Base-by-base conservation (phyloP, 2,329 filamentous ascomycete species). In the Aspergillus pseudonomiae region DNA sequence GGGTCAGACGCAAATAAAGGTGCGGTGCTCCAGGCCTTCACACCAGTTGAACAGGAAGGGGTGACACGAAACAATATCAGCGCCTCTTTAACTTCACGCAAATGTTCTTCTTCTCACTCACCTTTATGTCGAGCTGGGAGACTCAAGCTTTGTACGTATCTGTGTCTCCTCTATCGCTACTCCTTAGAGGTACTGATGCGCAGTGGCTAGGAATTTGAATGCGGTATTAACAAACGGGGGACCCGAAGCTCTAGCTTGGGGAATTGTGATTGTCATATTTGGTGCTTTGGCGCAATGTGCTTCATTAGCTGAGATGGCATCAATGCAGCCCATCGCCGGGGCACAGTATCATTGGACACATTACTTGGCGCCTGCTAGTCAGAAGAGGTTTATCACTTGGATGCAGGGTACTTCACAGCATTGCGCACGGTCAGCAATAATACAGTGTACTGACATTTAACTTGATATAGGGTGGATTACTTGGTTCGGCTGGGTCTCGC, bases 291-390 rank as follows among this genome's bases (percentile, higher is more conserved):
- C 61, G 59, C 59, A 69, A 46, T 64, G 66, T 2, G 54, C 68
- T 19, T 79, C 78, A 1, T 69, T 81, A 43, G 79, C 75, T 7
- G 79, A 81, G 63, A 69, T 81, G 70, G 75, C 75, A 1, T 79
- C 79, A 0, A 79, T 80, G 65, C 73, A 74, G 19, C 78, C 78
- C 4, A 73, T 80, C 41, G 79, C 79, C 0, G 79, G 78, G 12
- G 79, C 78, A 4, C 79, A 80, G 63, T 81, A 81, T 63, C 77
- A 80, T 64, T 81, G 79, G 79, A 81, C 78, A 6, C 72, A 73
- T 32, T 66, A 71, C 10, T 67, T 79, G 21, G 76, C 77, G 12
- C 77, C 76, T 1, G 63, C 64, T 0, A 62, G 62, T 1, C 70
- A 71, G 26, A 67, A 65, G 45, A 70, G 65, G 53, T 78, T 79